Conservation (phyloP, 2,329 filamentous ascomycete genomes). For the Cucurbitaria berberidis region DNA sequence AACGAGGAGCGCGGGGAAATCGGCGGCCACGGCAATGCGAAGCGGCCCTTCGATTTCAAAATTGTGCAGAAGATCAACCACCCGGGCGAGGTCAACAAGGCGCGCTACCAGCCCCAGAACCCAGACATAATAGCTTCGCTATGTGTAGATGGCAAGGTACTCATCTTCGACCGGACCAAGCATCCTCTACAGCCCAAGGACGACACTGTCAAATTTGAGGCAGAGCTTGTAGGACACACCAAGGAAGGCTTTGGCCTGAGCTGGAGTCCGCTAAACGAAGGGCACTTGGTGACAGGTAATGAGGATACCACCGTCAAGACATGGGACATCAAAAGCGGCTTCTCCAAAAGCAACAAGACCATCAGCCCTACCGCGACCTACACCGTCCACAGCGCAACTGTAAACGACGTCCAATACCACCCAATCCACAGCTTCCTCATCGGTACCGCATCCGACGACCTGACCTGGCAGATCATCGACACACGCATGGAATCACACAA, state of each 20-base stretch:
- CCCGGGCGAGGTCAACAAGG: conserved; percentile 97
- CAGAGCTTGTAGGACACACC: conserved; percentile 83
- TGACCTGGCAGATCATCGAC: conserved; percentile 91
- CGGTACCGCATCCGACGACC: conserved; percentile 92
- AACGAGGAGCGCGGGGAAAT: conserved; percentile 93
- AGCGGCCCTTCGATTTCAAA: conserved; percentile 83
- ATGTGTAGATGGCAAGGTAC: conserved; percentile 82
- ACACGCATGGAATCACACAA: conserved; percentile 71
- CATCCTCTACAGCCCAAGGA: conserved; percentile 74
- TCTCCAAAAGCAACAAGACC: conserved; percentile 71
- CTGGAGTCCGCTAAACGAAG: conserved; percentile 86
- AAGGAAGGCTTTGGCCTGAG: conserved; percentile 90
- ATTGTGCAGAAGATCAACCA: conserved; percentile 97
- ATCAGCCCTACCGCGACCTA: conserved; percentile 77
- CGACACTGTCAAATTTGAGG: conserved; percentile 75
- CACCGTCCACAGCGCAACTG: conserved; percentile 85
- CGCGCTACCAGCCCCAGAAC: conserved; percentile 96
- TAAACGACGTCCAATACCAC: conserved; percentile 97
- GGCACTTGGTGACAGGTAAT: conserved; percentile 85
- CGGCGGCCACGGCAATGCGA: conserved; percentile 83
- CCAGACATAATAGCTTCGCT: conserved; percentile 95
- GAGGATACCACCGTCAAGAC: conserved; percentile 91
- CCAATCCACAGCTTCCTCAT: conserved; percentile 80
- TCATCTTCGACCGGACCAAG: conserved; percentile 96
- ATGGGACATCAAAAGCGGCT: conserved; percentile 81